phyloP scores from a whole-genome alignment of 208 protist genomes.

The Herpetomonas tarakana region DNA sequence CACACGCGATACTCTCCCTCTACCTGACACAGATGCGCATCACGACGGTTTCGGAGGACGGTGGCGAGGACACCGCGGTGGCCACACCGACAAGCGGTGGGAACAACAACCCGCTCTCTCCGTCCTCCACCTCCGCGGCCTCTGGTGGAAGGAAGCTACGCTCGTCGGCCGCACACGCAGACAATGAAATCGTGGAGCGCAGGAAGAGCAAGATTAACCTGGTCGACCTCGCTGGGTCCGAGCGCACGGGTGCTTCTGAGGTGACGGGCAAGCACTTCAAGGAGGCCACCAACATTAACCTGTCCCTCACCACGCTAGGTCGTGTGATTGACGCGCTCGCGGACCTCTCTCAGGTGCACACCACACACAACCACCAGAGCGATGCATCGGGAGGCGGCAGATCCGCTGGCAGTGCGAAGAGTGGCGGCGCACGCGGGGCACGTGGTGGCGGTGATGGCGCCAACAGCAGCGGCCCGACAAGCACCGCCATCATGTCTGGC shows the following conservation, averaged over 20 bases:
- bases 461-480: background rate
- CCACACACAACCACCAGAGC: background rate
- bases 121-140: too few species aligned
- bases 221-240: constrained; percentile 94
- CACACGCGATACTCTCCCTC: constrained; percentile 88
- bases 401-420: background rate
- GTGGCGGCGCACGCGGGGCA: background rate
- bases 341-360: constrained; percentile 29
- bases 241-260: constrained; percentile 63
- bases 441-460: constrained; percentile 10
- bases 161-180: background rate
- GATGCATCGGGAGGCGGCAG: too few species aligned
- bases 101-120: background rate
- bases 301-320: constrained; percentile 85
- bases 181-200: constrained; percentile 24
- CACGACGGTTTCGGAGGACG: constrained; percentile 11
- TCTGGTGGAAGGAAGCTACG: background rate
- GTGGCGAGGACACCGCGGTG: constrained; percentile 7
- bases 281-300: constrained; percentile 92
- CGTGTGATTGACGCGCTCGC: constrained; percentile 86
- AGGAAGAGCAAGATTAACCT: constrained; percentile 86
- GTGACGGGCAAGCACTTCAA: constrained; percentile 61
- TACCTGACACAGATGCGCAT: constrained; percentile 60
- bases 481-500: constrained; percentile 5
- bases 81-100: background rate